Evolutionary conservation across 805 yeast genomes (phyloP).

Genomic region (Saccharomycopsis amapae): DNA sequence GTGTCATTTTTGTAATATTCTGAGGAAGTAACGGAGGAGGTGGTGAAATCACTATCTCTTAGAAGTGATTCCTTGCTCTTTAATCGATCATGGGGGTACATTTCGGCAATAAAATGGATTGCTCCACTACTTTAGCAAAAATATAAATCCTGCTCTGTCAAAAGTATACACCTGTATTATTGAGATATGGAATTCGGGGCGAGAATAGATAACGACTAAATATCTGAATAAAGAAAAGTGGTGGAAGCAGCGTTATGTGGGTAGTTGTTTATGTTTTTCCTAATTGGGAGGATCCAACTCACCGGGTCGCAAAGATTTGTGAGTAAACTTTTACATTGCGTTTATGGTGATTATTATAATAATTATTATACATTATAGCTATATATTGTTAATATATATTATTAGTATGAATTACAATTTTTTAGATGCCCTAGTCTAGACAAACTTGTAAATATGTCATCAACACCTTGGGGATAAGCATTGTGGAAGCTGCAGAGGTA

Average conservation of each 20-base stretch:
- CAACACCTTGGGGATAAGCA: not conserved
- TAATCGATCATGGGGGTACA: too few relatives aligned
- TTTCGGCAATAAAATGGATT: too few relatives aligned
- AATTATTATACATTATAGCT: not conserved
- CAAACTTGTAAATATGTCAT: not conserved
- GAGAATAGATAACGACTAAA: too few relatives aligned
- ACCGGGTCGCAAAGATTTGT: not conserved
- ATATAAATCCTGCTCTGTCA: too few relatives aligned
- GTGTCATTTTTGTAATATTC: constrained; percentile 1
- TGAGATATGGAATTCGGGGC: too few relatives aligned
- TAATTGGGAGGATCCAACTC: not conserved
- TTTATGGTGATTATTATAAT: not conserved
- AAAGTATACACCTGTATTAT: too few relatives aligned
- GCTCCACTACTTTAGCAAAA: too few relatives aligned
- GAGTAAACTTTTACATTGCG: not conserved
- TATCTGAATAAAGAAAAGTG: too few relatives aligned
- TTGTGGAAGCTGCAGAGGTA: not conserved
- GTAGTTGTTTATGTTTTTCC: not conserved
- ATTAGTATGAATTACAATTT: too few relatives aligned
- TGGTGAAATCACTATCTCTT: too few relatives aligned
- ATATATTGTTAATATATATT: not conserved
- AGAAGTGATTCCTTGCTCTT: too few relatives aligned
- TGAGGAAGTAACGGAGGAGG: constrained; percentile 8
- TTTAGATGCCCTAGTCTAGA: not conserved
- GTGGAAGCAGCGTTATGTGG: too few relatives aligned